phyloP scores from a whole-genome alignment of 345 rosid genomes.

The Turnera subulata region DNA sequence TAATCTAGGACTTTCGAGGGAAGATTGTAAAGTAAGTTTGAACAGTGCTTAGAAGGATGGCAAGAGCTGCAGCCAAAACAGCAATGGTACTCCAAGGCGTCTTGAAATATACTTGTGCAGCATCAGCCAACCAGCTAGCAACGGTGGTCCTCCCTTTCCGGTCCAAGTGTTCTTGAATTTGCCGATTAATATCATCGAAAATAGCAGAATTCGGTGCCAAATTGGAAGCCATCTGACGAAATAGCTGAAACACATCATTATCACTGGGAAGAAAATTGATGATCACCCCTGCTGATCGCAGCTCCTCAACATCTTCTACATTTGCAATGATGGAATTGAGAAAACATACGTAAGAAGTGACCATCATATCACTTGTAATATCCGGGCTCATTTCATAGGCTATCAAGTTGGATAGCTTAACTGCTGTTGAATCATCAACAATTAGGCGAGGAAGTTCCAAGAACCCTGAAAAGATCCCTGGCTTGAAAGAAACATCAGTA shows the following conservation, averaged over 20 bases:
- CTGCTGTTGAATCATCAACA: neutral
- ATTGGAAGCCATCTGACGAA: slow-evolving; percentile 9
- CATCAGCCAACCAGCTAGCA: neutral
- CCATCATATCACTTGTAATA: neutral
- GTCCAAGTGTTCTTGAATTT: neutral
- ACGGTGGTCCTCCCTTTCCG: neutral
- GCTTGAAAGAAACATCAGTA: neutral
- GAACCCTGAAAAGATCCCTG: neutral
- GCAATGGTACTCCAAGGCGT: slow-evolving; percentile 1
- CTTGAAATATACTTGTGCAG: neutral
- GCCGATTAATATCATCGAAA: neutral
- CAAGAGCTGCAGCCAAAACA: slow-evolving; percentile 1
- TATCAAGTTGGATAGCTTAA: neutral
- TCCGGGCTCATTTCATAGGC: slow-evolving; percentile 10
- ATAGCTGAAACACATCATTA: slow-evolving; percentile 6
- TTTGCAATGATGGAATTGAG: slow-evolving; percentile 14
- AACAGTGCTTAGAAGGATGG: neutral
- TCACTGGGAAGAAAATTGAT: slow-evolving; percentile 15
- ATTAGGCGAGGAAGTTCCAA: slow-evolving; percentile 10
- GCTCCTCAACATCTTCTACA: slow-evolving; percentile 15
- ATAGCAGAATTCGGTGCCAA: slow-evolving; percentile 3
- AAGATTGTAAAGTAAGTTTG: neutral
- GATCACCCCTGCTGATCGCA: slow-evolving; percentile 9
- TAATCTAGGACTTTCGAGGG: neutral
- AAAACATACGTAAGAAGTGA: slow-evolving; percentile 19